Base-by-base conservation (phyloP, 192 early-diverging fungal genomes). In the Coemansia sp. region DNA sequence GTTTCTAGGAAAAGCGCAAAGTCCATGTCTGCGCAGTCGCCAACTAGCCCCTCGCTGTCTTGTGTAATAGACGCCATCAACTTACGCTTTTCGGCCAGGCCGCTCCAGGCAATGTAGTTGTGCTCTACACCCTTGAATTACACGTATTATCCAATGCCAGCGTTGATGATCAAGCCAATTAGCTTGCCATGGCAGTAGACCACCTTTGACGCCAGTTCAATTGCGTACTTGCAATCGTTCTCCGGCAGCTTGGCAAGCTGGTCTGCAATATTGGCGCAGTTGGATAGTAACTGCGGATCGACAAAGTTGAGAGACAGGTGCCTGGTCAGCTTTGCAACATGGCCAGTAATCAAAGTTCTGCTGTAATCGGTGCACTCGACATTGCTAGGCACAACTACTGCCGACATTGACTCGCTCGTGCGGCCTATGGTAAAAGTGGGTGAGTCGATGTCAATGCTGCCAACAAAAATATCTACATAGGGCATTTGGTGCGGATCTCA, bases 61-160 rank as follows among this genome's bases (percentile, higher is more conserved):
- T 85, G 76, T 12, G 44, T 57, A 10, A 88, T 80, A 62, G 82
- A 80, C 2, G 86, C 88, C 57, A 98, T 70, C 62, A 98, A 66
- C 46, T 87, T 84, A 57, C 95, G 81, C 72, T 98, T 98, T 34
- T 96, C 95, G n/a, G 85, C 65, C 0, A 26, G 36, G 3, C 56
- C 66, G 19, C 81, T 61, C 36, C 63, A 71, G n/a, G 58, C 56
- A 14, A 95, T 57, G 33, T 83, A 88, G 8, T 86, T 87, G 9
- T 79, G 68, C 50, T 93, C 93, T 11, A 95, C 60, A 6, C 87
- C 85, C 56, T 89, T 88, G 71, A 98, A 98, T 67, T 96, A 93
- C 21, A 96, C 68, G 80, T 95, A 93, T 34, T 86, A 85, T 21
- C 90, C 90, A 14, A 94, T 87, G 6, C 90, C 91, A 6, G 86